A percentile compares a stretch with the other conserved stretches of the same genome.
These are phyloP conservation scores for Lentinus tigrinus DNA, from an alignment of 768 basidiomycete genomes.

Conservation along the genomic window DNA sequence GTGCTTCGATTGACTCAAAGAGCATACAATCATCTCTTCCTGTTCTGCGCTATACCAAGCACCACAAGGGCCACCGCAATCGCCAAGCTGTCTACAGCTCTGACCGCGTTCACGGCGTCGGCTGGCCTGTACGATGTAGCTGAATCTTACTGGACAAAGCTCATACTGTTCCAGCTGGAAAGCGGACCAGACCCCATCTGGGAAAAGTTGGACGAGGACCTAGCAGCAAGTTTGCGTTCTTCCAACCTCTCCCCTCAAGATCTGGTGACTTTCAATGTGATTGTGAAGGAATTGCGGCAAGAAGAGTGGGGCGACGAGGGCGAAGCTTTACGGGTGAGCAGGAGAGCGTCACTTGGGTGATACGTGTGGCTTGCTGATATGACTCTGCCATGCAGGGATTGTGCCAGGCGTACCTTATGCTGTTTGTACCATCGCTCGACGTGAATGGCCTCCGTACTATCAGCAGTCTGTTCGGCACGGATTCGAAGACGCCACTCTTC, in stretches of 20 bases:
- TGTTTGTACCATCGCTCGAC: constrained; percentile 31
- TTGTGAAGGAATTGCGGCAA: constrained; percentile 38
- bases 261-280: constrained; percentile 13
- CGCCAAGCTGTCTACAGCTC: constrained; percentile 35
- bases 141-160: constrained; percentile 9
- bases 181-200: constrained; percentile 40
- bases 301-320: constrained; percentile 38
- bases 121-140: constrained; percentile 1
- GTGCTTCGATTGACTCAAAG: constrained; percentile 39
- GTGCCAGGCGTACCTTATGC: constrained; percentile 31
- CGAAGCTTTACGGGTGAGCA: constrained; percentile 15
- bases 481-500: neutral
- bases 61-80: constrained; percentile 39
- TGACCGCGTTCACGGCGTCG: neutral
- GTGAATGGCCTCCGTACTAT: constrained; percentile 22
- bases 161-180: constrained; percentile 40
- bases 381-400: constrained; percentile 21
- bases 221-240: constrained; percentile 16
- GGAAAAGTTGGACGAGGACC: constrained; percentile 26
- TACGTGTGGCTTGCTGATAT: neutral
- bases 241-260: neutral
- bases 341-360: too few relatives aligned
- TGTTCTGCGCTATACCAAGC: constrained; percentile 34
- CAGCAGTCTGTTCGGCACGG: constrained; percentile 6
- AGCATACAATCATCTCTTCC: constrained; percentile 44